A percentile compares a stretch with the other conserved stretches of the same genome.
phyloP scores from a whole-genome alignment of 2,329 filamentous ascomycete genomes.

The Cordyceps pruinosa region DNA sequence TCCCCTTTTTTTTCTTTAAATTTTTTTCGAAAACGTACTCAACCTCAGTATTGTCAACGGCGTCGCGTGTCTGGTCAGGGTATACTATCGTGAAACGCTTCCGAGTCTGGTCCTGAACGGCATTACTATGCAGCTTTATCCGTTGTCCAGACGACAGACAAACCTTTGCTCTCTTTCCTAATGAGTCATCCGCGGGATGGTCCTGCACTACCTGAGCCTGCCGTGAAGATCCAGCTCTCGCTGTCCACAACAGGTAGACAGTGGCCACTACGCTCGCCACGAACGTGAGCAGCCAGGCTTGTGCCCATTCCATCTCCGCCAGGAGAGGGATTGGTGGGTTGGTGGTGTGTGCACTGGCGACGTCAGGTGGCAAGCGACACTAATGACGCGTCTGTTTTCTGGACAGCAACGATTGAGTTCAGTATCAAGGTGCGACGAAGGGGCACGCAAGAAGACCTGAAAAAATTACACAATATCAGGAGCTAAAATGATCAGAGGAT shows the following conservation, averaged over 20 bases:
- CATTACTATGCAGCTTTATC: not conserved
- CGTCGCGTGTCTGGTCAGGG: not conserved
- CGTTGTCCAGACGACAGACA: not conserved
- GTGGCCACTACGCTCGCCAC: not conserved
- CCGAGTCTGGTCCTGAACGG: not conserved
- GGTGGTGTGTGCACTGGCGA: not conserved
- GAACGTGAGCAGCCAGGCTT: not conserved
- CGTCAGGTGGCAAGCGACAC: not conserved
- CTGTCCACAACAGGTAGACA: not conserved
- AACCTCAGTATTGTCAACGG: not conserved
- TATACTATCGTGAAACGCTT: not conserved
- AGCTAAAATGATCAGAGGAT: not conserved
- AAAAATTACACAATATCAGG: not conserved
- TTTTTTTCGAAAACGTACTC: not conserved
- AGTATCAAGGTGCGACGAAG: not conserved
- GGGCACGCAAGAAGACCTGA: not conserved
- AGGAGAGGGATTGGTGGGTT: too few species aligned
- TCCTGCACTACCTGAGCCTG: not conserved
- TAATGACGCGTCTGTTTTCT: not conserved
- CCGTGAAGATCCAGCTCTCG: not conserved
- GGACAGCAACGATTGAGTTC: not conserved
- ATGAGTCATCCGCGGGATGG: not conserved
- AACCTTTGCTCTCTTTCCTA: not conserved
- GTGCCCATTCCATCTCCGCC: not conserved
- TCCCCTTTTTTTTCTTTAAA: too few species aligned